Evolutionary conservation across 306 rosid species (phyloP).

Genomic region (Astragalus glycyphyllos): DNA sequence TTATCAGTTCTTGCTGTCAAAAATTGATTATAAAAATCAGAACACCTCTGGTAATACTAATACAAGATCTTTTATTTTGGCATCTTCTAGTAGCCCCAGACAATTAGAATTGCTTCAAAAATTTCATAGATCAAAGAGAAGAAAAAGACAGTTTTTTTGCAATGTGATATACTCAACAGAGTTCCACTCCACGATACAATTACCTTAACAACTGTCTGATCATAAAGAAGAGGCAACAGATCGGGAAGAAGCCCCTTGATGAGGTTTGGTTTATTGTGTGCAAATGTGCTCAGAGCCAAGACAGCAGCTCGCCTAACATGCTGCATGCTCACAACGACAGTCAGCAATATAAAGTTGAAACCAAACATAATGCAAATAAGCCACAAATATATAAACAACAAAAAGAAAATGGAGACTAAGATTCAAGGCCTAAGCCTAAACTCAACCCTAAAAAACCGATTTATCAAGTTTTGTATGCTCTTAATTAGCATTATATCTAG

Average conservation of each 20-base stretch:
- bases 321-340: slow-evolving; percentile 56
- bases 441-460: too few relatives aligned
- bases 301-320: slow-evolving; percentile 99
- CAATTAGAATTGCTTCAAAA: slow-evolving; percentile 17
- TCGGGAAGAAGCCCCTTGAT: slow-evolving; percentile 96
- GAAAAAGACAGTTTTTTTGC: background rate
- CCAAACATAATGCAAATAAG: slow-evolving; percentile 36
- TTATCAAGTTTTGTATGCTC: too few relatives aligned
- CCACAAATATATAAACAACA: slow-evolving; percentile 13
- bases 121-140: background rate
- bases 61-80: background rate
- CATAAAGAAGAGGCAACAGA: slow-evolving; percentile 95
- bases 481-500: background rate
- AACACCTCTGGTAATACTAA: slow-evolving; percentile 10
- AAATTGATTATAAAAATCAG: slow-evolving; percentile 44
- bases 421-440: too few relatives aligned
- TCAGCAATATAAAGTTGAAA: slow-evolving; percentile 45
- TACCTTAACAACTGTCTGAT: slow-evolving; percentile 95
- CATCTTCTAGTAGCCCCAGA: slow-evolving; percentile 20
- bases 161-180: slow-evolving; percentile 9
- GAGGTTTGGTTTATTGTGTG: slow-evolving; percentile 97
- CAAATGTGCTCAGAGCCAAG: slow-evolving; percentile 95
- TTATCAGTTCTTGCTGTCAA: slow-evolving; percentile 90
- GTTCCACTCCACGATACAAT: slow-evolving; percentile 13
- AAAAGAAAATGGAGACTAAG: background rate